These are phyloP conservation scores for Boletus pseudopeckii DNA, from an alignment of 768 basidiomycete genomes.

Conservation along the genomic window DNA sequence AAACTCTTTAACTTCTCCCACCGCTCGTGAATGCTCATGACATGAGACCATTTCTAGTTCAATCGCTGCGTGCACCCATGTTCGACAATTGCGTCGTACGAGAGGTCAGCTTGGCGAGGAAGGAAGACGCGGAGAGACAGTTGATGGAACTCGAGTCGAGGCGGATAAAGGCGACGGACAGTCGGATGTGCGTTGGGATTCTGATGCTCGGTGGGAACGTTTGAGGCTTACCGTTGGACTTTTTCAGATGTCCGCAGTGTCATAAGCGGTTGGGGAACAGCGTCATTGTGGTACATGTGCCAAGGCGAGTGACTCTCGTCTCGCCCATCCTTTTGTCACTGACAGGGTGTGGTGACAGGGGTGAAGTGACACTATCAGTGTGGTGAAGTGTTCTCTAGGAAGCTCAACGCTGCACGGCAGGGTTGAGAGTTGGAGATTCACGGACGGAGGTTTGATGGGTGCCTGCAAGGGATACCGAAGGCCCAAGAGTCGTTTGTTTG, in stretches of 20 bases:
- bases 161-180: slow-evolving; percentile 87
- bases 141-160: slow-evolving; percentile 76
- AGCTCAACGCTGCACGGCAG: slow-evolving; percentile 40
- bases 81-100: slow-evolving; percentile 70
- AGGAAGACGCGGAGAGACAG: slow-evolving; percentile 69
- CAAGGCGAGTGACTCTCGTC: slow-evolving; percentile 49
- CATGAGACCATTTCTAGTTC: slow-evolving; percentile 72
- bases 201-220: slow-evolving; percentile 24
- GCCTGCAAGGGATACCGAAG: no score
- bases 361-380: slow-evolving; percentile 95
- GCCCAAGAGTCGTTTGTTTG: no score
- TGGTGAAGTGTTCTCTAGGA: slow-evolving; percentile 73
- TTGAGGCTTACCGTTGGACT: neutral
- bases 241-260: slow-evolving; percentile 87
- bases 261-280: slow-evolving; percentile 91
- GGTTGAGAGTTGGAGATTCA: slow-evolving; percentile 9
- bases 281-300: slow-evolving; percentile 91
- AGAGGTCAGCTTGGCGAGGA: slow-evolving; percentile 66
- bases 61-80: slow-evolving; percentile 60
- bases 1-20: slow-evolving; percentile 87
- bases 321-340: neutral
- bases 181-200: slow-evolving; percentile 72
- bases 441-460: no score
- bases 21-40: slow-evolving; percentile 85
- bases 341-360: slow-evolving; percentile 44